These are phyloP conservation scores for Venustampulla echinocandica DNA, from an alignment of 495 filamentous ascomycete species.

Conservation along the genomic window DNA sequence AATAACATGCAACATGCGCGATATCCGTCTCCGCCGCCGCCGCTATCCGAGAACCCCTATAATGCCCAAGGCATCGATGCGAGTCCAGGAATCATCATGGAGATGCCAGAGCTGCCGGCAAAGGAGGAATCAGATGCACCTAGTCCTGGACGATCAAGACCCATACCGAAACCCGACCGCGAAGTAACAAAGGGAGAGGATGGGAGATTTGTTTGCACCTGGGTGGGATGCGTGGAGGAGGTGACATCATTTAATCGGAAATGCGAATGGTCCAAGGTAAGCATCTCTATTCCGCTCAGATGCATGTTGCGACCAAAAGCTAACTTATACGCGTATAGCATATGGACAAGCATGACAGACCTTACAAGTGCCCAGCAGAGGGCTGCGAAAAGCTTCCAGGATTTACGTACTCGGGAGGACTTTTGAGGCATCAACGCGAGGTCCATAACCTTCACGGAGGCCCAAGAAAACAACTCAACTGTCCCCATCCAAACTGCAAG, in stretches of 20 bases:
- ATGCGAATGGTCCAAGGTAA: slow-evolving; percentile 68
- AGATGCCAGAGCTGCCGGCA: slow-evolving; percentile 10
- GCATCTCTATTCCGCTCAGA: not conserved
- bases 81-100: slow-evolving; percentile 1
- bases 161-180: slow-evolving; percentile 41
- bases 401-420: slow-evolving; percentile 87
- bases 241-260: slow-evolving; percentile 49
- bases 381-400: slow-evolving; percentile 83
- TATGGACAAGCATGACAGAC: slow-evolving; percentile 93
- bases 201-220: slow-evolving; percentile 64
- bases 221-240: slow-evolving; percentile 27
- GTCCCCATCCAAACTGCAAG: slow-evolving; percentile 72
- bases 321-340: slow-evolving; percentile 57
- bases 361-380: slow-evolving; percentile 69
- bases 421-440: slow-evolving; percentile 81
- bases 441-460: slow-evolving; percentile 64
- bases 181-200: slow-evolving; percentile 47
- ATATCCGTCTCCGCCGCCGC: slow-evolving; percentile 21
- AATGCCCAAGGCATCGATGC: slow-evolving; percentile 8
- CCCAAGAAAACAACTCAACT: slow-evolving; percentile 68
- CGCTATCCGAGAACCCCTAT: slow-evolving; percentile 20
- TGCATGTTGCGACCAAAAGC: slow-evolving; percentile 2
- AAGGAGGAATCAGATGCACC: slow-evolving; percentile 17
- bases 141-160: slow-evolving; percentile 30
- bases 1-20: slow-evolving; percentile 12